phyloP scores from a whole-genome alignment of 257 asterid genomes.

The Mentha longifolia region DNA sequence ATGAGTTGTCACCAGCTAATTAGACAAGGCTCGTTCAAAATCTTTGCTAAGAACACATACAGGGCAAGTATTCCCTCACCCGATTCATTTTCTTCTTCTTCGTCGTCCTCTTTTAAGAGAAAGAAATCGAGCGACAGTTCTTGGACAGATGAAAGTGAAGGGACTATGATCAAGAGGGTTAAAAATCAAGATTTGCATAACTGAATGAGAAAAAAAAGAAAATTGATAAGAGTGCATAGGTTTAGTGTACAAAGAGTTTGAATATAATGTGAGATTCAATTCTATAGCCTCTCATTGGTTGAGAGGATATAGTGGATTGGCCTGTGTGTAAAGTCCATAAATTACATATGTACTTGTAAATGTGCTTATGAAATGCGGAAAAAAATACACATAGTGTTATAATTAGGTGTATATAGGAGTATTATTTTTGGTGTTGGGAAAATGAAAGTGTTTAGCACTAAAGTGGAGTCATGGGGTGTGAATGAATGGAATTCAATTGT shows the following conservation, averaged over 20 bases:
- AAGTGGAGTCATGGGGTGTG: slow-evolving; percentile 46
- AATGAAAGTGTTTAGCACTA: background rate
- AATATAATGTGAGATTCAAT: slow-evolving; percentile 26
- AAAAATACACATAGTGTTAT: background rate
- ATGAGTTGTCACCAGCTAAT: slow-evolving; percentile 47
- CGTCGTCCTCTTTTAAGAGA: slow-evolving; percentile 56
- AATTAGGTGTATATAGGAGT: background rate
- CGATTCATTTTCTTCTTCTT: slow-evolving; percentile 42
- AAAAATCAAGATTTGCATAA: slow-evolving; percentile 23
- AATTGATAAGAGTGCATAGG: slow-evolving; percentile 48
- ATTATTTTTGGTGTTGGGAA: background rate
- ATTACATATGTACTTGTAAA: background rate
- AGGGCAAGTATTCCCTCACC: slow-evolving; percentile 48
- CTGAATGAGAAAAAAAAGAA: slow-evolving; percentile 20
- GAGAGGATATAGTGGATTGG: slow-evolving; percentile 37
- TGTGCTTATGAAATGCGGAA: background rate
- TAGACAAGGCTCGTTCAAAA: slow-evolving; percentile 30
- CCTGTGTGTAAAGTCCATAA: background rate
- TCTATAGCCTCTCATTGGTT: slow-evolving; percentile 37
- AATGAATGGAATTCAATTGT: slow-evolving; percentile 49
- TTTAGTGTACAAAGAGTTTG: slow-evolving; percentile 39
- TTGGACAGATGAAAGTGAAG: slow-evolving; percentile 46
- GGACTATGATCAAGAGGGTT: slow-evolving; percentile 40
- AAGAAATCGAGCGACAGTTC: slow-evolving; percentile 54
- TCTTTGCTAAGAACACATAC: slow-evolving; percentile 49